Evolutionary conservation across 1,284 basidiomycete genomes (phyloP), one percentile per base, ranked within the genome.

Genomic region (Cryptococcus hybrid): DNA sequence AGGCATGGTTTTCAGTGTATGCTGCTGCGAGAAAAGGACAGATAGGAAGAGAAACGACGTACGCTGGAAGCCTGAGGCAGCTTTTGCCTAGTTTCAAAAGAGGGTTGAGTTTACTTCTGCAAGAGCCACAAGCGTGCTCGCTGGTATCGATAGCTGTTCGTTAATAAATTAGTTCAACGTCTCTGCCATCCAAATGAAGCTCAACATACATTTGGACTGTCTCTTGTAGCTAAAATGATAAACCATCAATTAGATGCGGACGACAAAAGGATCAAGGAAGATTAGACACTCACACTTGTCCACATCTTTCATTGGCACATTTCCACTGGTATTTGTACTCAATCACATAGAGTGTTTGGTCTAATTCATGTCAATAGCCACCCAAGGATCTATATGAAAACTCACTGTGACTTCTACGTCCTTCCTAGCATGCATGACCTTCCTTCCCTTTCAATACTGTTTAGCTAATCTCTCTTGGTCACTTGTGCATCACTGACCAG

Each of bases 271-370:
- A 18, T 18, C 55, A 18, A 53, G 45, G 11, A n/a, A 40, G 18
- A 40, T 54, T 5, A 18, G 18, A 3, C 37, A 60, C 73, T 66
- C 51, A 77, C 71, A 75, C 62, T 8, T 68, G 67, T 7, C 58
- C 66, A 46, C 76, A 78, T 0, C 47, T 50, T 12, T 58, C 52
- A 35, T 65, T 71, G 8, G 60, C 58, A 52, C 76, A 78, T 39
- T 58, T 62, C 76, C 76, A 78, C 54, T 71, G 55, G 51, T 70
- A 78, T 66, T 77, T 77, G 64, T 73, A 75, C 50, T 67, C 63
- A 48, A 78, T 77, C 44, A 59, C 58, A 59, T 78, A 78, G n/a
- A 54, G 61, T 78, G 76, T 35, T 66, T 73, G 0, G 76, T 78
- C 71, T 77, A 45, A 12, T 40, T 24, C 43, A 30, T 9, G 43